These are phyloP conservation scores for Lichtheimia ornata DNA, from an alignment of 371 early-diverging fungal species.

Conservation along the genomic window DNA sequence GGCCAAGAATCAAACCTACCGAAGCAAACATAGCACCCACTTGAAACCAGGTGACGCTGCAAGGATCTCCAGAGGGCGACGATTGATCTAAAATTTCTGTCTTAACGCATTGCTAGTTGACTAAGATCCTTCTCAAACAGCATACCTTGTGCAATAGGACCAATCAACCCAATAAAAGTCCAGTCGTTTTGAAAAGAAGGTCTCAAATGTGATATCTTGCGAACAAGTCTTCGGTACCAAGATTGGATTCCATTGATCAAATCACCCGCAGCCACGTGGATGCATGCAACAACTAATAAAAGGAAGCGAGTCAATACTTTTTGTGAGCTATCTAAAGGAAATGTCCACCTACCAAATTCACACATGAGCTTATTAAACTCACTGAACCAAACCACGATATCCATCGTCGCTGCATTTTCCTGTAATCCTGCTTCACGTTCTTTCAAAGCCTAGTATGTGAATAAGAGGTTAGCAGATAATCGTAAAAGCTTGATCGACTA, in stretches of 20 bases:
- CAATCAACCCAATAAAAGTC: slow-evolving; percentile 30
- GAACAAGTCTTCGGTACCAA: slow-evolving; percentile 37
- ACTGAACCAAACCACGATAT: slow-evolving; percentile 23
- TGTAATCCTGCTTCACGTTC: slow-evolving; percentile 2
- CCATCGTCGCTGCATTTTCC: slow-evolving; percentile 6
- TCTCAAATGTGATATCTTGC: slow-evolving; percentile 12
- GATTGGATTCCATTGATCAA: slow-evolving; percentile 39
- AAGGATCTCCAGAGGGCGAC: background rate
- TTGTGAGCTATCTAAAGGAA: too few relatives aligned
- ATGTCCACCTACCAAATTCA: slow-evolving; percentile 24
- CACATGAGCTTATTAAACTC: slow-evolving; percentile 23
- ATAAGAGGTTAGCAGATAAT: background rate
- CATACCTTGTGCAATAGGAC: slow-evolving; percentile 20
- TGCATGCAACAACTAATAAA: slow-evolving; percentile 30
- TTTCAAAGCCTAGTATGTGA: background rate
- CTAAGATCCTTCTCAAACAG: background rate
- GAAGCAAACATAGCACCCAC: slow-evolving; percentile 36
- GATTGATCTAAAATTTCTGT: background rate
- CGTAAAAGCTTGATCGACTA: background rate
- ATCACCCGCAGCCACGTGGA: slow-evolving; percentile 31
- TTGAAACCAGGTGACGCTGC: slow-evolving; percentile 33
- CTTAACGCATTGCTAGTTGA: background rate
- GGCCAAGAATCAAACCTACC: slow-evolving; percentile 13
- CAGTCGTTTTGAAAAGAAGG: slow-evolving; percentile 26
- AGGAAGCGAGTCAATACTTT: background rate